Evolutionary conservation across 306 rosid genomes (phyloP).

Genomic region (Crataegus laevigata): DNA sequence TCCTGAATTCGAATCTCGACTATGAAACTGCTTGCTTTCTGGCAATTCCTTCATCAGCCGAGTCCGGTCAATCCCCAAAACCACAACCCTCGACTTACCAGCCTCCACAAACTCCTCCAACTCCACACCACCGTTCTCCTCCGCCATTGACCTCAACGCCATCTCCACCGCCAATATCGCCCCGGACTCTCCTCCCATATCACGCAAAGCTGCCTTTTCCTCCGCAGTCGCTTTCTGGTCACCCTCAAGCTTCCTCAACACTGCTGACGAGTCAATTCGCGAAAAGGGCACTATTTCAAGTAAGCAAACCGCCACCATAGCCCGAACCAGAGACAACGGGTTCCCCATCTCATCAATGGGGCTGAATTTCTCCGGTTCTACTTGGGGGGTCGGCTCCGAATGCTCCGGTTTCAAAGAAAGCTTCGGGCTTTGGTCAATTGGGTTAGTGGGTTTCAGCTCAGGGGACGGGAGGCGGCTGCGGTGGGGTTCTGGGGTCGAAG

Average conservation of each 20-base stretch:
- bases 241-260: constrained; percentile 76
- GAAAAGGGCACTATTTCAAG: constrained; percentile 74
- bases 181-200: constrained; percentile 80
- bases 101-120: constrained; percentile 89
- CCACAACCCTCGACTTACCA: constrained; percentile 86
- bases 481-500: constrained; percentile 12
- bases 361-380: constrained; percentile 17
- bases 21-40: constrained; percentile 46
- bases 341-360: constrained; percentile 40
- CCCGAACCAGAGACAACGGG: constrained; percentile 62
- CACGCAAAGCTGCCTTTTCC: constrained; percentile 70
- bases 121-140: constrained; percentile 71
- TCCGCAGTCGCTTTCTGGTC: constrained; percentile 45
- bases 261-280: constrained; percentile 79
- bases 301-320: constrained; percentile 76
- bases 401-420: constrained; percentile 15
- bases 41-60: constrained; percentile 81
- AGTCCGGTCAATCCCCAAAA: constrained; percentile 61
- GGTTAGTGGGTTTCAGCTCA: constrained; percentile 23
- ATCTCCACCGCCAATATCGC: constrained; percentile 75
- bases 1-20: constrained; percentile 35
- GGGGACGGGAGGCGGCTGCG: neutral
- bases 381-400: constrained; percentile 11
- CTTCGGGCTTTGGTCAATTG: constrained; percentile 25
- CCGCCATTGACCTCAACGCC: constrained; percentile 90